Conservation (phyloP, 345 rosid species). For the Aurinia saxatilis region DNA sequence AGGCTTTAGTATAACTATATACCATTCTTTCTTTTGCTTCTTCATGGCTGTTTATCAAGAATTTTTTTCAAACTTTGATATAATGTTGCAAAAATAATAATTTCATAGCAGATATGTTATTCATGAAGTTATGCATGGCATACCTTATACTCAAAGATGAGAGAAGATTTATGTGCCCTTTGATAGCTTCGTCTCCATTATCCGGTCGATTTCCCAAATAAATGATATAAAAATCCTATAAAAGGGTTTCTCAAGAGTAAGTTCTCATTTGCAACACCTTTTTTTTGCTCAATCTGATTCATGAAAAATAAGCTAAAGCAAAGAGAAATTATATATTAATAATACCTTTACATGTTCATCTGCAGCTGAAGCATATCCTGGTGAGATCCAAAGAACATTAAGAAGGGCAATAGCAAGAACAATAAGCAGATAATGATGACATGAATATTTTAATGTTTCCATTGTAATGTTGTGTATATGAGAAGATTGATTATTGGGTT, state of each 20-base stretch:
- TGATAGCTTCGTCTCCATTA: constrained; percentile 17
- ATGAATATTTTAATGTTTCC: constrained; percentile 25
- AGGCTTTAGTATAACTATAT: constrained; percentile 74
- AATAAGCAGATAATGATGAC: constrained; percentile 2
- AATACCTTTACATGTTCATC: constrained; percentile 36
- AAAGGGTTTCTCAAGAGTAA: neutral
- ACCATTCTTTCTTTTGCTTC: constrained; percentile 59
- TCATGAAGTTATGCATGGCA: neutral
- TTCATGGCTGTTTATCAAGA: constrained; percentile 32
- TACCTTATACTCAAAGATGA: constrained; percentile 47
- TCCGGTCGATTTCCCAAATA: constrained; percentile 39
- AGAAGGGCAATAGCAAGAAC: constrained; percentile 24
- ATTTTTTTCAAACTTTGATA: too few species aligned
- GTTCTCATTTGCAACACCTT: neutral
- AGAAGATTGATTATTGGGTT: too few species aligned
- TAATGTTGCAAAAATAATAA: too few species aligned
- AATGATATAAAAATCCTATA: constrained; percentile 42
- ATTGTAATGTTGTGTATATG: neutral
- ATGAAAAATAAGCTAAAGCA: neutral
- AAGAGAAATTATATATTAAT: neutral
- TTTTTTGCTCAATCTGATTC: neutral
- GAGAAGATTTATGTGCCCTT: constrained; percentile 35
- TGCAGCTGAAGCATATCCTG: constrained; percentile 13
- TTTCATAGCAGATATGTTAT: neutral
- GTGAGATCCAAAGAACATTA: constrained; percentile 19